Evolutionary conservation across 768 basidiomycete species (phyloP), one percentile per base, ranked within the genome.

Genomic region (Tephrocybe sp.): DNA sequence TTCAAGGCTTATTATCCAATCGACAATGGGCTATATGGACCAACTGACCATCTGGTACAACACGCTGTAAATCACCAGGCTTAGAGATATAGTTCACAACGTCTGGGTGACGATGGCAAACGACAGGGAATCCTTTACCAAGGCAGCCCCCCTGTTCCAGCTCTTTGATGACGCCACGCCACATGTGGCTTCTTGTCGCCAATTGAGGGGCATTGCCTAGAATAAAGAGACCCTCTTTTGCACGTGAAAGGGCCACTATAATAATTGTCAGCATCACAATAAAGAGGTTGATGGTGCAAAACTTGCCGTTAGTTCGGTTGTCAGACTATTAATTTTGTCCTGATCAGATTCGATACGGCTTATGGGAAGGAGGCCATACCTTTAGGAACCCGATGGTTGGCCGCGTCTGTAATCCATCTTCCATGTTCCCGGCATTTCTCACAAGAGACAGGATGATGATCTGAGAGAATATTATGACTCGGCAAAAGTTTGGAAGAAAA

Each of bases 391-490:
- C 89, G 44, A 91, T 89, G 42, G 62, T 55, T 22, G 74, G 63
- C 26, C 67, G 67, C 1, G 58, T 64, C 25, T 73, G 69, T 11
- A 69, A 68, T 8, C 67, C 65, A 1, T 73, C 71, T 7, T 66
- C 65, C 5, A 46, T 41, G 15, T 55, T 55, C 9, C 87, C 87
- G 0, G 80, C 74, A 58, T 90, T 90, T 35, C 89, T 71, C 9
- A 91, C 88, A 11, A 89, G 72, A 0, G 86, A 88, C 8, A 91
- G 70, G 22, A 91, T 87, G 26, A 90, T 78, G 44, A 90, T 77
- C 71, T 85, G 3, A 9, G 4, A 12, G 44, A 19, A 11, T 15
- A 41, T 15, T 38, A 32, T 6, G 28, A 3, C 11, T 34, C 13
- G 15, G 19, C 2, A 18, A 18, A 13, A 19, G 27, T 13, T n/a